Evolutionary conservation across 2,329 filamentous ascomycete species (phyloP).

Genomic region (Exserohilum turcica): DNA sequence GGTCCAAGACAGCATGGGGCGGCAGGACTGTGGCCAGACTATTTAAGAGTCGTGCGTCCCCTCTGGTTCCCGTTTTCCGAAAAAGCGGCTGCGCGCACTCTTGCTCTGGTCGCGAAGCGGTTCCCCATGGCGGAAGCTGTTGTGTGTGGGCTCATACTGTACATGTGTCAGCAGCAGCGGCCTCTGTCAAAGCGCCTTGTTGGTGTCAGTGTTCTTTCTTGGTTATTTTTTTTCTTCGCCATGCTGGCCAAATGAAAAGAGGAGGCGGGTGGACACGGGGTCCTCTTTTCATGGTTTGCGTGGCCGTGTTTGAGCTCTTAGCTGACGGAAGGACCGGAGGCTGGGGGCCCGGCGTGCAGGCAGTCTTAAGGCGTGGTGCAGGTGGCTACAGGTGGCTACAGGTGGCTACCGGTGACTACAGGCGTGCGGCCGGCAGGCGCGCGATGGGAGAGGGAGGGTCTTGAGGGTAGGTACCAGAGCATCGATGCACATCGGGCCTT

Average conservation of each 20-base stretch:
- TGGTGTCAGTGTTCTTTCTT: neutral
- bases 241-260: too few relatives aligned
- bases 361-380: neutral
- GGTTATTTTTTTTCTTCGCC: too few relatives aligned
- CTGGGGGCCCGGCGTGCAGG: neutral
- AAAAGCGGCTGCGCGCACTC: neutral
- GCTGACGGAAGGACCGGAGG: neutral
- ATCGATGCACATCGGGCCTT: neutral
- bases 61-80: neutral
- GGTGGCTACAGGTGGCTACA: neutral
- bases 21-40: neutral
- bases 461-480: neutral
- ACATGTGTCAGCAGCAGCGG: neutral
- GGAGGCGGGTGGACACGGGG: neutral
- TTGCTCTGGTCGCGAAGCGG: neutral
- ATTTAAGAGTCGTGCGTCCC: neutral
- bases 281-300: neutral
- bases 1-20: neutral
- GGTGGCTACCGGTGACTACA: too few relatives aligned
- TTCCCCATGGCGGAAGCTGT: neutral
- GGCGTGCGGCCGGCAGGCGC: neutral
- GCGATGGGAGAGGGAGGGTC: neutral
- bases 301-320: neutral
- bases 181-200: too few relatives aligned
- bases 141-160: neutral